These are phyloP conservation scores for Aspergillus panamensis DNA, from an alignment of 495 filamentous ascomycete genomes.

Conservation along the genomic window DNA sequence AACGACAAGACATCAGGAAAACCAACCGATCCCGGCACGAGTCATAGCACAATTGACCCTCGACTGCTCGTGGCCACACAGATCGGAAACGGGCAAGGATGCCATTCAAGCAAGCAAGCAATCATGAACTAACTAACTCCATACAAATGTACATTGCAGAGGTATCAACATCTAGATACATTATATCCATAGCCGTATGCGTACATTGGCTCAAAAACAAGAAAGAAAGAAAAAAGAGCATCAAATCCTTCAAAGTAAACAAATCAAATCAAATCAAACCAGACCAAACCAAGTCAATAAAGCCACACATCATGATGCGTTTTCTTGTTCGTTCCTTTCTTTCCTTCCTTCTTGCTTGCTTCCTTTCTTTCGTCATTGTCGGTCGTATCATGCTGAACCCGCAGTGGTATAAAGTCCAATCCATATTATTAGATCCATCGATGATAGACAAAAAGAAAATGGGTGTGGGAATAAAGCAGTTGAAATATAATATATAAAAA, in stretches of 20 bases:
- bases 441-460: not conserved
- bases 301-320: not conserved
- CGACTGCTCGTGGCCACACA: too few species aligned
- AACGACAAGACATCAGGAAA: too few species aligned
- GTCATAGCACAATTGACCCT: too few species aligned
- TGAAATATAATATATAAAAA: too few species aligned
- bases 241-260: not conserved
- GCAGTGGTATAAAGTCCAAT: conserved; percentile 12
- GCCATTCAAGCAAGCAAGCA: too few species aligned
- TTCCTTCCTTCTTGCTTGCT: too few species aligned
- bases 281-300: not conserved
- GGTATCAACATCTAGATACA: not conserved
- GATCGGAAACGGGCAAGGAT: too few species aligned
- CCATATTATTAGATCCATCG: conserved; percentile 2
- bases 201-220: not conserved
- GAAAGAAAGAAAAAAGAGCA: too few species aligned
- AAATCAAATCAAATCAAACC: not conserved
- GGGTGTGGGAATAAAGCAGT: not conserved
- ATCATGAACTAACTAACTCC: not conserved
- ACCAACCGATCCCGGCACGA: too few species aligned
- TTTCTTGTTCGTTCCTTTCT: not conserved
- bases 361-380: conserved; percentile 13
- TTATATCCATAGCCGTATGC: not conserved
- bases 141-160: conserved; percentile 3
- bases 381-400: conserved; percentile 17